Percentiles rank a stretch among this genome's conserved stretches.
Conservation (phyloP, 768 basidiomycete species). For the Agaricus blazei region DNA sequence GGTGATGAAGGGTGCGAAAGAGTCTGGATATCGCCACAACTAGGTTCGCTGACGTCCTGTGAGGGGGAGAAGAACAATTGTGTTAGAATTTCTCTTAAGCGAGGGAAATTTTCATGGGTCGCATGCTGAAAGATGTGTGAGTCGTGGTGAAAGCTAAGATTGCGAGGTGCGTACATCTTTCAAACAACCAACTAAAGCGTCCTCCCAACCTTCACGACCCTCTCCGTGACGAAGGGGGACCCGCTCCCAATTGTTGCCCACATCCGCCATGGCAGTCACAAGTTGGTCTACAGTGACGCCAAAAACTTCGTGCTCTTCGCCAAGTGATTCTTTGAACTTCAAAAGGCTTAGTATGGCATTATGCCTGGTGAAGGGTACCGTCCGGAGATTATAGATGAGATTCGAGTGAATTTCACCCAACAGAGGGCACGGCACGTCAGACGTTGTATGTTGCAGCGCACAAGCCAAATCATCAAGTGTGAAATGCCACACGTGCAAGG, state of each 20-base stretch:
- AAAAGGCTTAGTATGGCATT: constrained; percentile 68
- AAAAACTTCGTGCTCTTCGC: constrained; percentile 35
- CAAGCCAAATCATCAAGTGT: constrained; percentile 92
- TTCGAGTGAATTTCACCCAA: constrained; percentile 86
- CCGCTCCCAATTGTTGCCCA: constrained; percentile 86
- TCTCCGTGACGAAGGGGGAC: constrained; percentile 69
- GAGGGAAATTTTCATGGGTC: constrained; percentile 65
- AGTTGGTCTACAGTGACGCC: constrained; percentile 63
- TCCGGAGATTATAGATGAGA: constrained; percentile 86
- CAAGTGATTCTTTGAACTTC: constrained; percentile 32
- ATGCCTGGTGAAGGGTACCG: constrained; percentile 71
- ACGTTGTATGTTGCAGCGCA: constrained; percentile 70
- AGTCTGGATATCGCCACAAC: constrained; percentile 36
- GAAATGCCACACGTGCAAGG: constrained; percentile 82
- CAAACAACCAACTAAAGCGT: constrained; percentile 81
- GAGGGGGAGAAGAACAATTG: constrained; percentile 70
- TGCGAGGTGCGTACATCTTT: constrained; percentile 66
- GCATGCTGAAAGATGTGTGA: constrained; percentile 52
- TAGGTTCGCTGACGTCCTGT: constrained; percentile 33
- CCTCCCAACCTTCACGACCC: constrained; percentile 86
- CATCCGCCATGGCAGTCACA: constrained; percentile 64
- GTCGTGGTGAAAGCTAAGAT: background rate
- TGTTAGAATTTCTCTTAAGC: constrained; percentile 65
- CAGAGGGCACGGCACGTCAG: constrained; percentile 68
- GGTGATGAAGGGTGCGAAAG: constrained; percentile 47